These are phyloP conservation scores for Clarireedia paspali DNA, from an alignment of 2,329 filamentous ascomycete species.

Conservation along the genomic window DNA sequence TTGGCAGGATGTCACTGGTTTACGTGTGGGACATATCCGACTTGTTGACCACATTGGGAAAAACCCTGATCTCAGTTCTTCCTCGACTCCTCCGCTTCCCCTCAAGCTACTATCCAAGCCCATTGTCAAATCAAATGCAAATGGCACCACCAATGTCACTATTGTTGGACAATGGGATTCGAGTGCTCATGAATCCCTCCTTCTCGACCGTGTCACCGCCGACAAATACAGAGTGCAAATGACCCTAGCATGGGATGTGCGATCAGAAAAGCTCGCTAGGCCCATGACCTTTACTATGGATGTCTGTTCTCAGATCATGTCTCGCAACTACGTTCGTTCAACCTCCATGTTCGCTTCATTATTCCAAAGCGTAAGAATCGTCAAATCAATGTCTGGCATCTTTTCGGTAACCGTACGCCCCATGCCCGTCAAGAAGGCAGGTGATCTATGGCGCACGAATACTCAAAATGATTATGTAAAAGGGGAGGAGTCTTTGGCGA, in stretches of 20 bases:
- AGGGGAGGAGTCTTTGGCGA: conserved; percentile 77
- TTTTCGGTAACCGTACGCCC: conserved; percentile 84
- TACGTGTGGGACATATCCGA: conserved; percentile 74
- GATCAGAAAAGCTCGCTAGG: conserved; percentile 74
- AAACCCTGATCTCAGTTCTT: conserved; percentile 67
- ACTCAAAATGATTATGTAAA: conserved; percentile 94
- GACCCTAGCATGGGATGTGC: conserved; percentile 77
- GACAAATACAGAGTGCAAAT: conserved; percentile 90
- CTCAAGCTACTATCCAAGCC: conserved; percentile 74
- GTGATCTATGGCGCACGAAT: conserved; percentile 93
- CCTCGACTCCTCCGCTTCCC: conserved; percentile 60
- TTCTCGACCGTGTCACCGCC: conserved; percentile 88
- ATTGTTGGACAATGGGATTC: conserved; percentile 96
- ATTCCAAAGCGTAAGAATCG: conserved; percentile 77
- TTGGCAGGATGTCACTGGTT: conserved; percentile 73
- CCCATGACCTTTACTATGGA: conserved; percentile 83
- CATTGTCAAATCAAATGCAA: conserved; percentile 73
- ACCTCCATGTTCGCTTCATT: conserved; percentile 80
- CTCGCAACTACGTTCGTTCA: conserved; percentile 76
- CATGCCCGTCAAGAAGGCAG: conserved; percentile 80
- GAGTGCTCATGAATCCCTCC: conserved; percentile 80
- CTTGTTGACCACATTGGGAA: conserved; percentile 81
- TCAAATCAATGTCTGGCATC: conserved; percentile 78
- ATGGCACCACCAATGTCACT: conserved; percentile 81
- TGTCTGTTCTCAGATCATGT: conserved; percentile 74